Conservation (phyloP, 2,329 filamentous ascomycete species). For the Xylaria sp. region DNA sequence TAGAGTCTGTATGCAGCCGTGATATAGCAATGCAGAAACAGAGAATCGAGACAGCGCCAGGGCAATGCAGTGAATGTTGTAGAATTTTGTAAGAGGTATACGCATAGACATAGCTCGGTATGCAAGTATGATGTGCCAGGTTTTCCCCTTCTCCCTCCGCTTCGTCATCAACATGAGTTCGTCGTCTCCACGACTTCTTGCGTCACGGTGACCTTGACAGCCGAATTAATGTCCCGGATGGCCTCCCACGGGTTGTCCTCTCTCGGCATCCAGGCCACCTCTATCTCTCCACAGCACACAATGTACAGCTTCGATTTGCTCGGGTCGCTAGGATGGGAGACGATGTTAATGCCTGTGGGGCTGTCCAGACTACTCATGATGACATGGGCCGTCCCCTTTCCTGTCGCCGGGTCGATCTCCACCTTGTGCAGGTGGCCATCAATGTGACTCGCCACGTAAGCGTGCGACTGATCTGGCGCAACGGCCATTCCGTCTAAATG, state of each 20-base stretch:
- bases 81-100: background rate
- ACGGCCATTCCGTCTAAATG: constrained; percentile 41
- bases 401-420: constrained; percentile 31
- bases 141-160: background rate
- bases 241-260: constrained; percentile 37
- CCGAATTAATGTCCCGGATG: constrained; percentile 37
- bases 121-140: background rate
- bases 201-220: constrained; percentile 30
- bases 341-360: constrained; percentile 39
- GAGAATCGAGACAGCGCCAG: constrained; percentile 8
- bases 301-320: constrained; percentile 36
- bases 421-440: constrained; percentile 38
- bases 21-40: constrained; percentile 10
- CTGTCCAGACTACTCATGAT: constrained; percentile 37
- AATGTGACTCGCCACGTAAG: constrained; percentile 39
- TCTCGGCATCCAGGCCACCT: constrained; percentile 40
- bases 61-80: constrained; percentile 10
- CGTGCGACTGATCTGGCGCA: constrained; percentile 30
- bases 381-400: constrained; percentile 27
- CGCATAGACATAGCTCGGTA: constrained; percentile 4
- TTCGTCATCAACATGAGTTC: background rate
- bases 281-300: constrained; percentile 41
- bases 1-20: constrained; percentile 1
- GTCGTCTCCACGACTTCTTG: constrained; percentile 24
- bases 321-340: constrained; percentile 16